Evolutionary conservation across 1,284 basidiomycete species (phyloP).

Genomic region (Pseudozyma hubeiensis): DNA sequence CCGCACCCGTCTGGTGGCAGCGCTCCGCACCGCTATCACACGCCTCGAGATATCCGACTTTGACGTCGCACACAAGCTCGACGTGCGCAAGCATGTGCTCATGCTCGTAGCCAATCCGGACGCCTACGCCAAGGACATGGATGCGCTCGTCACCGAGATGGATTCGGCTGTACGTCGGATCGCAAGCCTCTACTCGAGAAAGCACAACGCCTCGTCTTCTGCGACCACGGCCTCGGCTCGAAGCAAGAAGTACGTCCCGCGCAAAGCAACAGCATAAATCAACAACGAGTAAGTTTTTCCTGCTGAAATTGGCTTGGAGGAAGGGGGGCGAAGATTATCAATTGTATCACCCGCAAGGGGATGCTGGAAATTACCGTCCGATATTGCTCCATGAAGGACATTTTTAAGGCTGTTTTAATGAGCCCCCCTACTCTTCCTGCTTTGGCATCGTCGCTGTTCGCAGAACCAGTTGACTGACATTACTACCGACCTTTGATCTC

Average conservation of each 20-base stretch:
- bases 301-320: neutral
- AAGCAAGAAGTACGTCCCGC: neutral
- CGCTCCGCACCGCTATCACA: conserved; percentile 34
- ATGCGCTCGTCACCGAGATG: conserved; percentile 18
- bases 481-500: no score
- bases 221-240: neutral
- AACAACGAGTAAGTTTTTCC: conserved; percentile 11
- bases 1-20: conserved; percentile 40
- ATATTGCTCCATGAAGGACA: conserved; percentile 59
- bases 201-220: neutral
- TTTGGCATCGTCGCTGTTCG: no score
- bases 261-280: no score
- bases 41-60: neutral
- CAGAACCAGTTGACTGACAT: no score
- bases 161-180: conserved; percentile 2
- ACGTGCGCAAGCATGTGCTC: conserved; percentile 13
- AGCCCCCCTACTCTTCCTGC: no score
- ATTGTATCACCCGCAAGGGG: conserved; percentile 42
- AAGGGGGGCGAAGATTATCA: conserved; percentile 25
- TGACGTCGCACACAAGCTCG: neutral
- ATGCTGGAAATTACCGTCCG: conserved; percentile 67
- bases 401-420: conserved; percentile 61
- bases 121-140: conserved; percentile 20
- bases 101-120: conserved; percentile 24
- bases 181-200: neutral